Percentiles rank a stretch among this genome's conserved stretches.
phyloP scores from a whole-genome alignment of 768 basidiomycete species.

The Leccinum longicurvipes region DNA sequence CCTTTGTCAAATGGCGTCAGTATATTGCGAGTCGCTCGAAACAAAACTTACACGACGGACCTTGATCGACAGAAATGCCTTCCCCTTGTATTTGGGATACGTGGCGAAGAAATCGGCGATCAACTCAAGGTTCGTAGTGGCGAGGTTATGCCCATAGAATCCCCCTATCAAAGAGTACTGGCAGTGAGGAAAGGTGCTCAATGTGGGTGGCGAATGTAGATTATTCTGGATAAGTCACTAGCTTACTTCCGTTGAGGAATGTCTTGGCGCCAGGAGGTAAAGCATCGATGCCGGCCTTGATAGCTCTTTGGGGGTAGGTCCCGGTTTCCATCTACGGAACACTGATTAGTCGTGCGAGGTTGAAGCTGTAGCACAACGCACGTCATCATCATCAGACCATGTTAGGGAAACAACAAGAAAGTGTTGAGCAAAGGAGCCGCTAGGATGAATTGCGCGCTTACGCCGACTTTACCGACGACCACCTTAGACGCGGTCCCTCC shows the following conservation, averaged over 20 bases:
- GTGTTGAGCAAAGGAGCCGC: too few relatives aligned
- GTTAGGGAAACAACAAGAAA: slow-evolving; percentile 14
- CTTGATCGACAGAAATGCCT: slow-evolving; percentile 33
- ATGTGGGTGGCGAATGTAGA: not conserved
- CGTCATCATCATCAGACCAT: slow-evolving; percentile 61
- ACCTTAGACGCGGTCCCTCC: slow-evolving; percentile 37
- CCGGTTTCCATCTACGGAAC: slow-evolving; percentile 38
- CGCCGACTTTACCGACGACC: slow-evolving; percentile 38
- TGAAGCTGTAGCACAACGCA: slow-evolving; percentile 17
- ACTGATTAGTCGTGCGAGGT: not conserved
- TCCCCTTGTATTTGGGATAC: slow-evolving; percentile 32
- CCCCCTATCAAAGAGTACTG: slow-evolving; percentile 35
- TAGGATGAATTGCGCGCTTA: slow-evolving; percentile 13
- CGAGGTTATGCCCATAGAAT: slow-evolving; percentile 50
- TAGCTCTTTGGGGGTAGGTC: slow-evolving; percentile 51
- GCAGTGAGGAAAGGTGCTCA: not conserved
- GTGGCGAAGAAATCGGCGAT: slow-evolving; percentile 36
- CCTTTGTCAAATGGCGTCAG: not conserved
- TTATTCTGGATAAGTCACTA: slow-evolving; percentile 16
- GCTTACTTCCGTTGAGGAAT: slow-evolving; percentile 47
- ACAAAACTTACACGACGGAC: slow-evolving; percentile 21
- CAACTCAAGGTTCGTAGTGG: slow-evolving; percentile 46
- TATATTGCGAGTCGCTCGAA: not conserved
- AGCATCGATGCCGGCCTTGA: slow-evolving; percentile 49
- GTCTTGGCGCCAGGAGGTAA: slow-evolving; percentile 44